Base-by-base conservation (phyloP, 2,329 filamentous ascomycete species). In the Monosporascus sp. region DNA sequence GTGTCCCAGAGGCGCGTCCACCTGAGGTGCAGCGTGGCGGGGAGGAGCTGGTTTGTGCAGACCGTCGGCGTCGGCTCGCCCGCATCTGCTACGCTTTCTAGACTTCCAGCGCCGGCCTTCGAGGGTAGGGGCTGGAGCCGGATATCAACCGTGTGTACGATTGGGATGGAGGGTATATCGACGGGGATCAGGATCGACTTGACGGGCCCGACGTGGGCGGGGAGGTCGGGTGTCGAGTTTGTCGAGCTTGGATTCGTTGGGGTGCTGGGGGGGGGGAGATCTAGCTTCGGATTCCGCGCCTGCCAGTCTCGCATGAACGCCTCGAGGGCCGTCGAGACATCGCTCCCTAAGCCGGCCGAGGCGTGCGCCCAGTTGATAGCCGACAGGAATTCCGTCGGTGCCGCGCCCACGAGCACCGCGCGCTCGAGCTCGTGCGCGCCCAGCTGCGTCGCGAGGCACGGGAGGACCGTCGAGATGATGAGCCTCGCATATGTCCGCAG, bases 121-220 rank as follows among this genome's bases (percentile, higher is more conserved):
- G 52, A 65, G 69, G 63, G 61, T 63, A 54, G 63, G 37, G 55
- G 67, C 54, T 76, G 72, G 2, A 89, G 70, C 27, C 75, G 74
- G 27, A 93, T 78, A 50, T 88, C 84, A 3, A 88, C 87, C 0
- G 89, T 95, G 69, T 96, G 88, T 0, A 97, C 82, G 20, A 96
- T 82, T 48, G 89, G 84, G 2, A 96, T 78, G 1, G 87, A 85
- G 0, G 93, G 93, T 1, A 99, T 84, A 54, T 96, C 91, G 16
- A 99, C 92, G 0, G 92, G 89, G 51, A 99, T 95, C 31, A 88
- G 77, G 61, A 99, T 92, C 14, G 84, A 85, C 20, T 80, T 79
- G 56, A 70, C 76, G 20, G 31, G 2, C 31, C 31, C 31, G 31
- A 11, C 31, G 31, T 35, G 31, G 9, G 9, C 31, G 11, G 31